A percentile compares a stretch with the other conserved stretches of the same genome.
phyloP scores from a whole-genome alignment of 2,329 filamentous ascomycete genomes.

The Pseudogymnoascus sp. region DNA sequence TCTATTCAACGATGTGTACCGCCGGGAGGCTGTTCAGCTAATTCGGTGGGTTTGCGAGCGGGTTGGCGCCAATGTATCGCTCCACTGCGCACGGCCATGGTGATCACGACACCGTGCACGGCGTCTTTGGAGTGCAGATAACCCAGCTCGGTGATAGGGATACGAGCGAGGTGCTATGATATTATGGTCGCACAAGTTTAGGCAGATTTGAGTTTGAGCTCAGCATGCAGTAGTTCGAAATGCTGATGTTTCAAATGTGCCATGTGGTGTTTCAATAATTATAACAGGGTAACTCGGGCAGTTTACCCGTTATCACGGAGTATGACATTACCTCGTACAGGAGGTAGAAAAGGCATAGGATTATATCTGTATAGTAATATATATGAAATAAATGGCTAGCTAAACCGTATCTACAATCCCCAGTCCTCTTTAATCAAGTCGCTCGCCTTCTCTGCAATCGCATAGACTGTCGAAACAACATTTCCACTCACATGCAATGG shows the following conservation, averaged over 20 bases:
- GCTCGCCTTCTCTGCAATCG: constrained; percentile 72
- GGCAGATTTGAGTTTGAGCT: too few species aligned
- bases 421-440: constrained; percentile 52
- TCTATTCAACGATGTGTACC: too few species aligned
- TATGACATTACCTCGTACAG: too few species aligned
- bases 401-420: neutral
- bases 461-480: constrained; percentile 77
- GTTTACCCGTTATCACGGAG: too few species aligned
- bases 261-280: too few species aligned
- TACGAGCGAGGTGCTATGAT: too few species aligned
- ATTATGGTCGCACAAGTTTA: too few species aligned
- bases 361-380: neutral
- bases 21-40: neutral
- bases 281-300: too few species aligned
- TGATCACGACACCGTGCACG: neutral
- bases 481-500: constrained; percentile 77
- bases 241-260: too few species aligned
- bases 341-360: neutral
- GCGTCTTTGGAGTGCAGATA: too few species aligned
- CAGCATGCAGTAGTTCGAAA: too few species aligned
- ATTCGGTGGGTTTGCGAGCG: neutral
- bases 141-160: too few species aligned
- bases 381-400: neutral
- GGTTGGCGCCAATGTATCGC: neutral
- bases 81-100: neutral